Base-by-base conservation (phyloP, 345 rosid species). In the Rhizophora apiculata region DNA sequence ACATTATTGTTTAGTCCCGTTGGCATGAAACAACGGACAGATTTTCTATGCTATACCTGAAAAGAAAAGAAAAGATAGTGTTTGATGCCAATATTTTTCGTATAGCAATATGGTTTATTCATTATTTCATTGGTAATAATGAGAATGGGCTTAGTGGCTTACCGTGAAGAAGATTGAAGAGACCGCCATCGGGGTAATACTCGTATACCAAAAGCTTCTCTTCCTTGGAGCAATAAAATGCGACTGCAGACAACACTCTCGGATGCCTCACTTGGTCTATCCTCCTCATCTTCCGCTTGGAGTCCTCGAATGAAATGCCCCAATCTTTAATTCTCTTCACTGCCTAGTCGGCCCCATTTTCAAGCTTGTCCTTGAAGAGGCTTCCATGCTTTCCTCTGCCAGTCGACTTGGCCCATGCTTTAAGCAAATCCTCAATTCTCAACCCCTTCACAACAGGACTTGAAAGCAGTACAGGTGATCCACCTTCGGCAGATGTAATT, bases 361-460 rank as follows among this genome's bases (percentile, higher is more conserved):
- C 76, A 30, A 83, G 81, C 71, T 55, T 48, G 22, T 83, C 93
- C 79, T 80, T 86, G 75, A 86, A 86, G 26, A 85, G 82, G 74
- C 90, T 88, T 32, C 90, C 90, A 48, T 85, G 82, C 69, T 88
- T 86, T 62, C 87, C 87, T 66, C 76, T 86, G 27, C 86, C 86
- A 18, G 86, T 81, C 76, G 82, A 69, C 31, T 83, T 86, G 2
- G 93, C 88, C 0, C 89, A 88, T 57, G 89, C 90, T 56, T 75
- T 76, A 72, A 88, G 89, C 85, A 88, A 67, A 56, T 85, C 88
- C 67, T 85, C 83, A 8, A 88, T 82, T 64, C 59, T 83, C 74
- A 86, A 34, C 19, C 65, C 74, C 36, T 71, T 78, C 58, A 22
- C 55, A 21, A 13, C 68, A 26, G 88, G 85, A 64, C 82, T 72